Conservation (phyloP, 2,329 filamentous ascomycete genomes). For the Colletotrichum scovillei region DNA sequence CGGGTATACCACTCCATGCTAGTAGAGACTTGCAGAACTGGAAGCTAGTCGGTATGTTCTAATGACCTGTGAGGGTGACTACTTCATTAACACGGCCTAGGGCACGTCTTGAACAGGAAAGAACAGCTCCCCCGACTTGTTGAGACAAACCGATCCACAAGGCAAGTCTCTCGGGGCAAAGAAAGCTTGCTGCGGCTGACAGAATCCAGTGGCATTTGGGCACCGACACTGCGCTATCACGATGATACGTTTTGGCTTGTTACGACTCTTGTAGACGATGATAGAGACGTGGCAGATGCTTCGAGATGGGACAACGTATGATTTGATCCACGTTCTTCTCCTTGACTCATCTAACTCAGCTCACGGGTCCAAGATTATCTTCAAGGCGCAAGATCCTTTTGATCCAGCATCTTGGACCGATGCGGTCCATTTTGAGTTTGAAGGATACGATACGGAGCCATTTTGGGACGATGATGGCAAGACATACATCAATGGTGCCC, state of each 20-base stretch:
- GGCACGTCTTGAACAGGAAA: constrained; percentile 53
- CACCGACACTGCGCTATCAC: constrained; percentile 56
- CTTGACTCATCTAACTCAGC: neutral
- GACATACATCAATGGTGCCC: constrained; percentile 53
- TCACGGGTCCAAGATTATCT: constrained; percentile 18
- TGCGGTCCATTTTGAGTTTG: constrained; percentile 39
- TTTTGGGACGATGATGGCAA: constrained; percentile 68
- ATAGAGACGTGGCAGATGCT: neutral
- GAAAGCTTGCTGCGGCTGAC: constrained; percentile 35
- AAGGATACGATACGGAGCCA: constrained; percentile 53
- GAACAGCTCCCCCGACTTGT: constrained; percentile 51
- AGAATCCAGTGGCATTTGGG: constrained; percentile 55
- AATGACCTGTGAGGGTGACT: no score
- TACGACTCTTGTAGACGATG: constrained; percentile 25
- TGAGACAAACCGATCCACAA: constrained; percentile 22
- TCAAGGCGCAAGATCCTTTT: constrained; percentile 35
- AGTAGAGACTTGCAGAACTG: constrained; percentile 63
- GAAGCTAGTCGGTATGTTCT: constrained; percentile 46
- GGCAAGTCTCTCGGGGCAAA: neutral
- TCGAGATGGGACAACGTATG: constrained; percentile 19
- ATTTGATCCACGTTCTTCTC: constrained; percentile 49
- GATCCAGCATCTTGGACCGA: constrained; percentile 40
- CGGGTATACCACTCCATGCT: constrained; percentile 63
- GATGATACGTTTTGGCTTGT: constrained; percentile 51
- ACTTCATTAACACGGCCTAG: constrained; percentile 33